Conservation (phyloP, 2,329 filamentous ascomycete genomes). For the Curvularia hawaiiensis region DNA sequence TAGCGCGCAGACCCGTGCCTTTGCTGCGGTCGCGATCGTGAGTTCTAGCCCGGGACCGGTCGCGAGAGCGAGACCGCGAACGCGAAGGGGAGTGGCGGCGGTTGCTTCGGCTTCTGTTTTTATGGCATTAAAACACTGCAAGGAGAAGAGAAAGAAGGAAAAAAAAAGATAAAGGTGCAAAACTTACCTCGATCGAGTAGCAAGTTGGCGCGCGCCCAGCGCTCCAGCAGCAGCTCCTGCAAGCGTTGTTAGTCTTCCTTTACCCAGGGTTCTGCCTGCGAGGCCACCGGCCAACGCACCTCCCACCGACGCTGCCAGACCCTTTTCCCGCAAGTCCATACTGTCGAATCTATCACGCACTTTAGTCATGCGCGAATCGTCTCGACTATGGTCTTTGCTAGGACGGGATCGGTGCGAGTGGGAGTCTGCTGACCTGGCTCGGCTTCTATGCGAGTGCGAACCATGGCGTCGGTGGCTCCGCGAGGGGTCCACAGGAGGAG, state of each 20-base stretch:
- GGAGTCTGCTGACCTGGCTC: conserved; percentile 46
- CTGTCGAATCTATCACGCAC: conserved; percentile 45
- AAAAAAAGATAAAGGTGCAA: too few relatives aligned
- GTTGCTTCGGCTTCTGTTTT: conserved; percentile 24
- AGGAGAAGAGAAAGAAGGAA: background rate
- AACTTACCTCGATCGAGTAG: conserved; percentile 24
- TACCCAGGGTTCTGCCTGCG: conserved; percentile 39
- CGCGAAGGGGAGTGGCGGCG: conserved; percentile 22
- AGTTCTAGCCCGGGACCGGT: conserved; percentile 25
- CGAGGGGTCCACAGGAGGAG: conserved; percentile 31
- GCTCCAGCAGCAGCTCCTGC: conserved; percentile 46
- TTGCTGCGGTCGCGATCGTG: conserved; percentile 22
- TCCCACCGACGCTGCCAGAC: conserved; percentile 44
- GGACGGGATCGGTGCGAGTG: conserved; percentile 35
- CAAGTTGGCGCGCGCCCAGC: conserved; percentile 36
- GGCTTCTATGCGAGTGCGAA: conserved; percentile 29
- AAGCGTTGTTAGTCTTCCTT: conserved; percentile 44
- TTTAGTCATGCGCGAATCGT: conserved; percentile 36
- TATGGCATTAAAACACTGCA: background rate
- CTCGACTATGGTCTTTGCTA: conserved; percentile 40
- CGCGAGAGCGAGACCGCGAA: conserved; percentile 12
- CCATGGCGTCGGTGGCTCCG: conserved; percentile 35
- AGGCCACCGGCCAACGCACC: conserved; percentile 48
- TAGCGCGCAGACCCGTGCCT: conserved; percentile 27
- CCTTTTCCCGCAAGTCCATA: conserved; percentile 40